phyloP scores from a whole-genome alignment of 345 rosid species.

The Eucalyptus regnans region DNA sequence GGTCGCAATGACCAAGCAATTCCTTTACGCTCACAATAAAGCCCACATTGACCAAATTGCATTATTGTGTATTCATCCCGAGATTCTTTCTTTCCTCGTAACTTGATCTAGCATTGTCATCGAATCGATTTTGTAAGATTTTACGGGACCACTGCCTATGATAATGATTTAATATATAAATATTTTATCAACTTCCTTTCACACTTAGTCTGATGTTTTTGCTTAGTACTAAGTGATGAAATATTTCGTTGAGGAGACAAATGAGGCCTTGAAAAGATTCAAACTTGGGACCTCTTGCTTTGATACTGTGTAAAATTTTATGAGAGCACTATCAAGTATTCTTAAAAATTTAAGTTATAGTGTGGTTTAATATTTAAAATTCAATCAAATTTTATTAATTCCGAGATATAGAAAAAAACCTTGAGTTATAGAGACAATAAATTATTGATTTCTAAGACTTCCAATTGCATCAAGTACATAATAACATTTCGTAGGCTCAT shows the following conservation, averaged over 20 bases:
- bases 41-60: neutral
- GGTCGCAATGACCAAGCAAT: neutral
- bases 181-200: neutral
- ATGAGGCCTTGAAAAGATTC: too few species aligned
- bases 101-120: neutral
- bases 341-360: too few species aligned
- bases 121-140: neutral
- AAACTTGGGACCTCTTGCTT: too few species aligned
- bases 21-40: neutral
- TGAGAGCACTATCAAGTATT: too few species aligned
- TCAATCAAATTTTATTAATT: neutral
- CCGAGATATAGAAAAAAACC: neutral
- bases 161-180: too few species aligned
- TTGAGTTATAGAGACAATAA: neutral
- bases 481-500: neutral
- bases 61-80: neutral
- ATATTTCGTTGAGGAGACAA: neutral
- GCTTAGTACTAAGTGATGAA: neutral
- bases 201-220: too few species aligned
- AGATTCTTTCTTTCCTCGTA: neutral
- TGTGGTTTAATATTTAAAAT: too few species aligned
- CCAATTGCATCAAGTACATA: neutral
- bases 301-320: too few species aligned
- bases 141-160: fast-evolving
- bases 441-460: neutral